Base-by-base conservation (phyloP, 2,329 filamentous ascomycete genomes). In the Fusarium buharicum region DNA sequence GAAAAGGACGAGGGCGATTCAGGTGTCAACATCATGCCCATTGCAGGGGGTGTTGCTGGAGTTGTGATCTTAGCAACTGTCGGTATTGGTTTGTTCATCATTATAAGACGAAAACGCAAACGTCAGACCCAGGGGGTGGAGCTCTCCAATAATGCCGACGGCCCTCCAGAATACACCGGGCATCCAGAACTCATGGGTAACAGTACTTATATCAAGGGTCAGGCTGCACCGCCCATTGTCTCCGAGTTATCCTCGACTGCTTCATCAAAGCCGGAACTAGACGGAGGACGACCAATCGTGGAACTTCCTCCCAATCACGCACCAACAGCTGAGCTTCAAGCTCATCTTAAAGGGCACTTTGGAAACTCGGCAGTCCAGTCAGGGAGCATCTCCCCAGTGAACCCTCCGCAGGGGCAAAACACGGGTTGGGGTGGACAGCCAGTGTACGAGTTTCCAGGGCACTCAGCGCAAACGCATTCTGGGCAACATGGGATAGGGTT, bases 51-150 rank as follows among this genome's bases (percentile, higher is more conserved):
- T 9, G 69, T 73, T n/a, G 69, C 70, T 5, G 70, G 68, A 2
- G 72, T 55, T 2, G 59, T 74, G 2, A 47, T 70, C 7, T 51
- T 70, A 9, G 48, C 71, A 8, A 65, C 68, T 10, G 63, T 74
- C 6, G 73, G 72, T 6, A 69, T 63, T 1, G 73, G 72, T 0
- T 58, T 72, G 0, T 72, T 76, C 20, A 72, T 81, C 50, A 75
- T 80, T 65, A 72, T 79, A 37, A 65, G 77, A 20, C 74, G 70
- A 37, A 73, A 67, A 33, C 74, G 72, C 27, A 73, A 69, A 22
- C 69, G 58, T 18, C 34, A 67, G n/a, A 38, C 39, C 10, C 55
- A 55, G 16, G 72, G 70, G 33, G 58, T 70, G 20, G 51, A 66
- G 30, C 55, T 74, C 17, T 50, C 53, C 3, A 55, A 59, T 13